A percentile compares a stretch with the other conserved stretches of the same genome.
Conservation (phyloP, 148 eudicot species). For the Silene uniflora region DNA sequence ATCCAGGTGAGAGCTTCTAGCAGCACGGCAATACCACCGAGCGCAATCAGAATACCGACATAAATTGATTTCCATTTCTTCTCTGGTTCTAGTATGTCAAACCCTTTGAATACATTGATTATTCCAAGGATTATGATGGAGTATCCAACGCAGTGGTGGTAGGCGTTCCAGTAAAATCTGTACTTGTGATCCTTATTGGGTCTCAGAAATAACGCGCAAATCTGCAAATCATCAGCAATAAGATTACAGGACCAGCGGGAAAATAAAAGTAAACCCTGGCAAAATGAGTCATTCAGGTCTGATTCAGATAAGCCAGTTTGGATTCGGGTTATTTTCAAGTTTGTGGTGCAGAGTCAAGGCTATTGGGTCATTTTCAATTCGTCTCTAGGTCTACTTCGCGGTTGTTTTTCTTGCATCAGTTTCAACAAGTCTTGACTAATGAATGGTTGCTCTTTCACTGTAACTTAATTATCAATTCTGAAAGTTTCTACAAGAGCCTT, state of each 20-base stretch:
- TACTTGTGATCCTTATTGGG: conserved; percentile 85
- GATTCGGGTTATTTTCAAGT: neutral
- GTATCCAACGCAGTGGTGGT: conserved; percentile 76
- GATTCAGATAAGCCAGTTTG: neutral
- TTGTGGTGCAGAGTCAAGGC: too few relatives aligned
- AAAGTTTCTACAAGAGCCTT: too few relatives aligned
- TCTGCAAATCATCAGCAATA: conserved; percentile 29
- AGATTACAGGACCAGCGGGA: neutral
- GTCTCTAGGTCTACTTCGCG: too few relatives aligned
- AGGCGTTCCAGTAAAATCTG: conserved; percentile 81
- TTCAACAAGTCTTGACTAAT: too few relatives aligned
- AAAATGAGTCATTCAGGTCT: too few relatives aligned
- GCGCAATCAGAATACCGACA: conserved; percentile 37
- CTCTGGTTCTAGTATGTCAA: conserved; percentile 64
- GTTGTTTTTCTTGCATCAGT: too few relatives aligned
- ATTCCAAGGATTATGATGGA: conserved; percentile 65
- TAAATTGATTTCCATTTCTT: conserved; percentile 74
- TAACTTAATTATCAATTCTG: too few relatives aligned
- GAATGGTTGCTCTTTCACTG: too few relatives aligned
- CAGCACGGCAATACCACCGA: conserved; percentile 55
- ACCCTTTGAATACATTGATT: conserved; percentile 83
- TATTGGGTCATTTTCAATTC: too few relatives aligned
- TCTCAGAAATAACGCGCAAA: conserved; percentile 80
- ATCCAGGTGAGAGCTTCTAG: conserved; percentile 82
- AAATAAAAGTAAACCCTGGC: too few relatives aligned